A percentile compares a stretch with the other conserved stretches of the same genome.
Conservation (phyloP, 805 yeast genomes). For the Priceomyces carsonii region DNA sequence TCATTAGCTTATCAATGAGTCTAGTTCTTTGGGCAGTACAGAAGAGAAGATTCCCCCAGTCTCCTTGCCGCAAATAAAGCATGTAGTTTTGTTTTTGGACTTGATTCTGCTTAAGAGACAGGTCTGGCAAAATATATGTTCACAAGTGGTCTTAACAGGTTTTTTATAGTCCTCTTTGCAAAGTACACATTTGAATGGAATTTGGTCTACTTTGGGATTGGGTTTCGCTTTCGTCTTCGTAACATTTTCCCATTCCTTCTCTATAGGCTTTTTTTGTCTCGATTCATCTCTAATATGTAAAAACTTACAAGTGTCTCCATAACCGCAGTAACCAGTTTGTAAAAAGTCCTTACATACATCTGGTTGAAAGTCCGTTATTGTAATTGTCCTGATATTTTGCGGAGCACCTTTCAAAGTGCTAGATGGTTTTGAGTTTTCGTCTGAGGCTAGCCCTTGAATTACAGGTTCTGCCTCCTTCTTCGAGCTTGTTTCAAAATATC, state of each 20-base stretch:
- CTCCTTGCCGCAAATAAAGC: conserved; percentile 59
- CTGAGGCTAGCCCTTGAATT: too few relatives aligned
- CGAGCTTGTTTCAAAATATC: too few relatives aligned
- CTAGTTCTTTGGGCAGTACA: conserved; percentile 39
- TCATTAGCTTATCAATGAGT: conserved; percentile 9
- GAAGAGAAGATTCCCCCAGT: conserved; percentile 63
- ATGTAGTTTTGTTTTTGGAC: conserved; percentile 37
- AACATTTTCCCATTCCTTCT: conserved; percentile 68
- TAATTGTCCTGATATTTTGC: conserved; percentile 56
- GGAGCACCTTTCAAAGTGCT: conserved; percentile 23
- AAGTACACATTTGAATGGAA: conserved; percentile 63
- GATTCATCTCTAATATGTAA: conserved; percentile 87
- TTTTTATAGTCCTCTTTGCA: conserved; percentile 55
- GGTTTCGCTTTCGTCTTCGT: conserved; percentile 10
- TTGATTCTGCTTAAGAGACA: conserved; percentile 57
- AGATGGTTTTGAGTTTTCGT: too few relatives aligned
- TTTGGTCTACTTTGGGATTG: conserved; percentile 9
- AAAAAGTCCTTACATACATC: conserved; percentile 92
- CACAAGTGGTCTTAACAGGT: conserved; percentile 63
- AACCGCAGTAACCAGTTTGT: conserved; percentile 94
- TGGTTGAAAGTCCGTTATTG: conserved; percentile 82
- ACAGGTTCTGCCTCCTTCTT: too few relatives aligned
- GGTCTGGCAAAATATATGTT: conserved; percentile 61
- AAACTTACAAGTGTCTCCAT: conserved; percentile 96
- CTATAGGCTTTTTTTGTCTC: conserved; percentile 63